phyloP scores from a whole-genome alignment of 768 basidiomycete genomes.

The Panellus pusillus region DNA sequence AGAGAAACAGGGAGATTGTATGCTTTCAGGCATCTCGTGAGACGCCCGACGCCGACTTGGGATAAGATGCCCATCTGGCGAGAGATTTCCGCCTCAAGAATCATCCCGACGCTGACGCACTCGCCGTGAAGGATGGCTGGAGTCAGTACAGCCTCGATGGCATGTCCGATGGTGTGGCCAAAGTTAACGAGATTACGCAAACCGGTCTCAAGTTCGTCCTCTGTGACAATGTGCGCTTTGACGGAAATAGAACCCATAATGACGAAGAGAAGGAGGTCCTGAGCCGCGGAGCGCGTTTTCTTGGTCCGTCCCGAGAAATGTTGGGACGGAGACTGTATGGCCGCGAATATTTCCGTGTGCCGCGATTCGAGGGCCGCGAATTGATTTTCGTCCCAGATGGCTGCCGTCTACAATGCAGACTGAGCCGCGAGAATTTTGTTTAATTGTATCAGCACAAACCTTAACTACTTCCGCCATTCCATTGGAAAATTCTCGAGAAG shows the following conservation, averaged over 20 bases:
- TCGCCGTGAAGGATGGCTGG: slow-evolving; percentile 95
- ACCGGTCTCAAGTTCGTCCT: slow-evolving; percentile 95
- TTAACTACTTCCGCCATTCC: slow-evolving; percentile 99
- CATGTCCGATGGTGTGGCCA: slow-evolving; percentile 97
- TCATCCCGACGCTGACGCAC: slow-evolving; percentile 94
- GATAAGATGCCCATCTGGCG: slow-evolving; percentile 83
- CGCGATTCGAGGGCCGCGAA: slow-evolving; percentile 88
- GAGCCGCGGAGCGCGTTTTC: slow-evolving; percentile 70
- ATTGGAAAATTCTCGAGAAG: slow-evolving; percentile 92
- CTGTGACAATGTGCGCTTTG: slow-evolving; percentile 95
- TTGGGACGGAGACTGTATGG: slow-evolving; percentile 72
- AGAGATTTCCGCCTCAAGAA: slow-evolving; percentile 93
- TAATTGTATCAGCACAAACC: slow-evolving; percentile 42
- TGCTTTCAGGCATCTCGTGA: slow-evolving; percentile 83
- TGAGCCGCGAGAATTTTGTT: not conserved
- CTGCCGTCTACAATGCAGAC: slow-evolving; percentile 76
- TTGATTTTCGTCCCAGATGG: slow-evolving; percentile 94
- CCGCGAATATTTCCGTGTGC: slow-evolving; percentile 80
- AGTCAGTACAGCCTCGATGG: slow-evolving; percentile 94
- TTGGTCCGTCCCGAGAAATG: slow-evolving; percentile 57
- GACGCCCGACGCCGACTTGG: slow-evolving; percentile 90
- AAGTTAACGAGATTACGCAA: slow-evolving; percentile 99
- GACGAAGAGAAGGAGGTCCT: slow-evolving; percentile 83
- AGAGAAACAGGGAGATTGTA: slow-evolving; percentile 89
- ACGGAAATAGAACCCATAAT: slow-evolving; percentile 93